These are phyloP conservation scores for Hypoxylon rickii DNA, from an alignment of 495 filamentous ascomycete genomes.

Conservation along the genomic window DNA sequence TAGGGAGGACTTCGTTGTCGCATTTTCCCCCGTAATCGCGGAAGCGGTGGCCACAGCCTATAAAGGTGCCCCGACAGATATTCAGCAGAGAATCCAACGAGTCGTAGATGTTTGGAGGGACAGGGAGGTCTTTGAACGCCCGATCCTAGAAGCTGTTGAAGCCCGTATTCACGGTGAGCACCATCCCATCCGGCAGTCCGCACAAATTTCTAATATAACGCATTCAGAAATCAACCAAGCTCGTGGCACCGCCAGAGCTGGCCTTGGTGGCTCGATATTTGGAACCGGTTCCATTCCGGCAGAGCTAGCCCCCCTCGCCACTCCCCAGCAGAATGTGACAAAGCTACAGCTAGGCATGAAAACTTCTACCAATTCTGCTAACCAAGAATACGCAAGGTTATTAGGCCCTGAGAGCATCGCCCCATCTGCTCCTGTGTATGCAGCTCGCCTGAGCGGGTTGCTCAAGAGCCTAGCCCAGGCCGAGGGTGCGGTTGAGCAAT, in stretches of 20 bases:
- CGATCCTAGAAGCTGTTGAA: constrained; percentile 79
- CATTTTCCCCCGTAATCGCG: constrained; percentile 87
- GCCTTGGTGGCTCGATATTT: constrained; percentile 70
- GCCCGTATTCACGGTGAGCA: constrained; percentile 72
- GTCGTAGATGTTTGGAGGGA: constrained; percentile 95
- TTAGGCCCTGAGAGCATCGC: constrained; percentile 65
- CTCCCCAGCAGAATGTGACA: constrained; percentile 70
- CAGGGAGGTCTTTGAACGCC: constrained; percentile 78
- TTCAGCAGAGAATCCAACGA: constrained; percentile 83
- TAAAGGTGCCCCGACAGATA: constrained; percentile 78
- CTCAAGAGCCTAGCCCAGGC: constrained; percentile 87
- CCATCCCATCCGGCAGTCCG: not conserved
- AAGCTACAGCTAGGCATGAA: constrained; percentile 68
- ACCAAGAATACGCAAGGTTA: constrained; percentile 79
- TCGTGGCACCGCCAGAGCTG: constrained; percentile 66
- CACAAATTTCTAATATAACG: not conserved
- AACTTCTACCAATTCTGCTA: constrained; percentile 67
- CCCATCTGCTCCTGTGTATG: constrained; percentile 85
- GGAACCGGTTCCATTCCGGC: constrained; percentile 68
- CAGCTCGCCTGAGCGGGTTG: constrained; percentile 83
- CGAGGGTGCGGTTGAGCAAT: constrained; percentile 88
- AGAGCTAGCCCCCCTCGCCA: constrained; percentile 75
- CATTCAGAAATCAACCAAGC: constrained; percentile 76
- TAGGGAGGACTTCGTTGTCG: constrained; percentile 88
- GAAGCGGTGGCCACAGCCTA: constrained; percentile 85